Percentiles rank a stretch among this genome's conserved stretches.
Evolutionary conservation across 371 early-diverging fungal species (phyloP).

Genomic region (Mucor lusitanicus): DNA sequence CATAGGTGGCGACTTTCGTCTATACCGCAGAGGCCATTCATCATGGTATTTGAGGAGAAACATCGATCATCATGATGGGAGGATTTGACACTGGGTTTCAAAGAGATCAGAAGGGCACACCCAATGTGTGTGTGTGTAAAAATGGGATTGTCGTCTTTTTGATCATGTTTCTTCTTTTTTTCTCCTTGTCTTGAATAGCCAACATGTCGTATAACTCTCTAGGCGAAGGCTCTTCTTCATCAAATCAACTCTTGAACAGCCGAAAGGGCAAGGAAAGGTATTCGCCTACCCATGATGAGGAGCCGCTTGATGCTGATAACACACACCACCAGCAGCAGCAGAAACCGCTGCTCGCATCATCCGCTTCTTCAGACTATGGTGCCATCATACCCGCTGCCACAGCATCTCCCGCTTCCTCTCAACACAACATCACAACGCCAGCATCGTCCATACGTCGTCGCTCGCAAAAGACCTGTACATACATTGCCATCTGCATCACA

Average conservation of each 20-base stretch:
- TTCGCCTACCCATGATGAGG: background rate
- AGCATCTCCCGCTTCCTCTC: background rate
- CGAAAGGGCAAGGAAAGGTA: slow-evolving; percentile 15
- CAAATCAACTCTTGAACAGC: background rate
- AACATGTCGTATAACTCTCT: slow-evolving; percentile 6
- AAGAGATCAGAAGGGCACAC: background rate
- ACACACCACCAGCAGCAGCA: background rate
- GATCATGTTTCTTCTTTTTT: background rate
- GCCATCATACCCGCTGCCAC: background rate
- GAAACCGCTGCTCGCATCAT: background rate
- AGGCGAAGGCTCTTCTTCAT: slow-evolving; percentile 15
- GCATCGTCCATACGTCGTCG: background rate
- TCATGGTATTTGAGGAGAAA: background rate
- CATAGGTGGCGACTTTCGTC: background rate
- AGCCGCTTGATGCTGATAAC: background rate
- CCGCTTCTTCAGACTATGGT: background rate
- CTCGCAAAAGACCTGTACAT: slow-evolving; percentile 19
- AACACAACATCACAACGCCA: background rate
- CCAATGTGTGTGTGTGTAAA: background rate
- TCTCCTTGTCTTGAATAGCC: background rate
- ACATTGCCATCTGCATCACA: slow-evolving; percentile 12
- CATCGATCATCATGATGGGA: background rate
- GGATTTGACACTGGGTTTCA: background rate
- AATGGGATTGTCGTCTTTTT: background rate
- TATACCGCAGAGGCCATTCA: background rate